Percentiles rank a stretch among this genome's conserved stretches.
These are phyloP conservation scores for Bullera alba DNA, from an alignment of 768 basidiomycete genomes.

Conservation along the genomic window DNA sequence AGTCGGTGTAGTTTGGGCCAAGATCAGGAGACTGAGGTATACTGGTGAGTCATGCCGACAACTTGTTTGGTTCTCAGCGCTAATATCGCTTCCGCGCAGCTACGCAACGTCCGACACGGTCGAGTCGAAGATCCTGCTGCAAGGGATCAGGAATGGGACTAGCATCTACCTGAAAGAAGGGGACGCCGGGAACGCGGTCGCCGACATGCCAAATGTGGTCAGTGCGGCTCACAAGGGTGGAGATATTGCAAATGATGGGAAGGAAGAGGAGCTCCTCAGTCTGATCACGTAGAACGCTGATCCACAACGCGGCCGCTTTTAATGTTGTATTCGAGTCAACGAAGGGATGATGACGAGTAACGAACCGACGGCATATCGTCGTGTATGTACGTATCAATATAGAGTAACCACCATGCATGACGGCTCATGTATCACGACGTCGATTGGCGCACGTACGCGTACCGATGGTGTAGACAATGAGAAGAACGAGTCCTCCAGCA, in stretches of 20 bases:
- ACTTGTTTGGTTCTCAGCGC: not conserved
- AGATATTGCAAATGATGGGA: constrained; percentile 23
- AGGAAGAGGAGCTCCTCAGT: constrained; percentile 28
- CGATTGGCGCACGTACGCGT: no score
- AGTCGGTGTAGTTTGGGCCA: constrained; percentile 22
- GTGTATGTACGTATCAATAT: no score
- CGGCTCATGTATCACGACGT: no score
- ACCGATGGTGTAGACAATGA: no score
- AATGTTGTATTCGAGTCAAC: no score
- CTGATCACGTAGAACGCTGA: constrained; percentile 21
- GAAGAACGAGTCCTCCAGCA: no score
- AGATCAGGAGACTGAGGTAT: constrained; percentile 31
- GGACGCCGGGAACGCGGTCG: constrained; percentile 12
- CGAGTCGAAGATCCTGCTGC: constrained; percentile 35
- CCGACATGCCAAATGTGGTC: constrained; percentile 27
- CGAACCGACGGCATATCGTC: no score
- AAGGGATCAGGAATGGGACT: constrained; percentile 31
- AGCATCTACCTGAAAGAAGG: constrained; percentile 36
- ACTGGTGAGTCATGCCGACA: constrained; percentile 31
- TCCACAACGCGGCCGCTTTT: no score
- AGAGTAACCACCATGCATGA: no score
- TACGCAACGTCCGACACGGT: constrained; percentile 38
- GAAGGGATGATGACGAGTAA: no score
- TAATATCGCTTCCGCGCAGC: constrained; percentile 3
- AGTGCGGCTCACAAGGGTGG: constrained; percentile 37